A percentile compares a stretch with the other conserved stretches of the same genome.
phyloP scores from a whole-genome alignment of 2,329 filamentous ascomycete species.

The Xylariales sp. region DNA sequence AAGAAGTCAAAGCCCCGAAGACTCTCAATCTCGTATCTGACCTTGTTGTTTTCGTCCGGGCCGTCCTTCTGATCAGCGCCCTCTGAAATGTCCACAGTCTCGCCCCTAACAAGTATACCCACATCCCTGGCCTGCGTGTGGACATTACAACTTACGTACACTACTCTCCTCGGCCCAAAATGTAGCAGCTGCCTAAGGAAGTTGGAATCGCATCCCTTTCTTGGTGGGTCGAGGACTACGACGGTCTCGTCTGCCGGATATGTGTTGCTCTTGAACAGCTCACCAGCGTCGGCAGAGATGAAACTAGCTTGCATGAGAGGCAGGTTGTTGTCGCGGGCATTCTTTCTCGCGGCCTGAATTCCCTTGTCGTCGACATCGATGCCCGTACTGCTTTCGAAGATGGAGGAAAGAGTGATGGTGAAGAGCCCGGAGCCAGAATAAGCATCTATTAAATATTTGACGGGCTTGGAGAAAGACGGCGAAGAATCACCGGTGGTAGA shows the following conservation, averaged over 20 bases:
- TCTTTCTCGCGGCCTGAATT: conserved; percentile 72
- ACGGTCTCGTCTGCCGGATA: conserved; percentile 79
- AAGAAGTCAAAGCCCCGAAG: conserved; percentile 95
- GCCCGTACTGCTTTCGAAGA: conserved; percentile 80
- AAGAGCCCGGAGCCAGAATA: conserved; percentile 98
- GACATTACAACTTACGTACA: conserved; percentile 97
- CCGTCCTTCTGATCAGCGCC: conserved; percentile 26
- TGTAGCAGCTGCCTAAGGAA: conserved; percentile 77
- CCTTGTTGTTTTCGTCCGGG: conserved; percentile 27
- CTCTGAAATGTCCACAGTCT: conserved; percentile 34
- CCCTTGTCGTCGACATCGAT: conserved; percentile 83
- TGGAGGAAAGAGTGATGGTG: conserved; percentile 82
- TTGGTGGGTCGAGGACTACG: conserved; percentile 93
- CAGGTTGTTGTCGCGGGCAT: conserved; percentile 74
- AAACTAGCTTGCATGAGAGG: conserved; percentile 67
- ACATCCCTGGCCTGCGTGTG: conserved; percentile 95
- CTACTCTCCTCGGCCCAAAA: conserved; percentile 73
- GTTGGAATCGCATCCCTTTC: conserved; percentile 85
- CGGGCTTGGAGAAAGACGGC: conserved; percentile 30
- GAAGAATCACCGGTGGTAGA: conserved; percentile 15
- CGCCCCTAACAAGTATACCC: conserved; percentile 75
- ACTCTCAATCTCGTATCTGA: conserved; percentile 80
- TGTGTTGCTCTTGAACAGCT: conserved; percentile 71
- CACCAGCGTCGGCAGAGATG: conserved; percentile 79
- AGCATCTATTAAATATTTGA: conserved; percentile 91